Base-by-base conservation (phyloP, 2,329 filamentous ascomycete species). In the Phyllosticta ampelicida region DNA sequence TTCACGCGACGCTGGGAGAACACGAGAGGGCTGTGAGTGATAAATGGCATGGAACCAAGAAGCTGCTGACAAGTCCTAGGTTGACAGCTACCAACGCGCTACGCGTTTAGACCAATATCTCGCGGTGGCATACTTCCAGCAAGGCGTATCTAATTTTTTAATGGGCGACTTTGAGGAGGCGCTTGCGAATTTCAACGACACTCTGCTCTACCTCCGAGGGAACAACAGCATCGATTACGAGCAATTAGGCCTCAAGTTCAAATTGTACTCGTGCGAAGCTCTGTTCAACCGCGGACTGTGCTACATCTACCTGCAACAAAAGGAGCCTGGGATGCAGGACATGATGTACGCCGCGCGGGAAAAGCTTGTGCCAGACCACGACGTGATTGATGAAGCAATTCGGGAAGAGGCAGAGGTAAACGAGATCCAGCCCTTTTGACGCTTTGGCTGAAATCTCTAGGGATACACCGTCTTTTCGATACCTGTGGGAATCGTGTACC, bases 391-490 rank as follows among this genome's bases (percentile, higher is more conserved):
- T 67, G 94, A 99, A 73, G 94, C 94, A 4, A 97, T 99, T 64
- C 79, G 83, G 56, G 94, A 97, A 71, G 85, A 91, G 67, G 94
- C 94, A 61, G 90, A 96, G 80, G 90, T 94, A 78, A 53, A 21
- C 52, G n/a, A 10, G 10, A 49, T 23, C 10, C 13, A 2, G 23
- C 10, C 9, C 49, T 11, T 19, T 2, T 5, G 11, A 11, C 1
- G 18, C 48, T 49, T 29, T 1, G 18, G 58, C 66, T 77, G 61
- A 75, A 62, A 58, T 48, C 13, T 19, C 58, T 61, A 95, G 88
- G 94, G 92, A 52, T 99, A 99, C 70, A 97, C 94, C 0, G 94
- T 99, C 49, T 99, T 99, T 75, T 97, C 91, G 0, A 97, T 97
- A 56, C 94, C 94, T 0, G 91, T 97, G 11, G 94, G 94, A 21